These are phyloP conservation scores for Curvularia spicifera DNA, from an alignment of 2,329 filamentous ascomycete genomes.

Conservation along the genomic window DNA sequence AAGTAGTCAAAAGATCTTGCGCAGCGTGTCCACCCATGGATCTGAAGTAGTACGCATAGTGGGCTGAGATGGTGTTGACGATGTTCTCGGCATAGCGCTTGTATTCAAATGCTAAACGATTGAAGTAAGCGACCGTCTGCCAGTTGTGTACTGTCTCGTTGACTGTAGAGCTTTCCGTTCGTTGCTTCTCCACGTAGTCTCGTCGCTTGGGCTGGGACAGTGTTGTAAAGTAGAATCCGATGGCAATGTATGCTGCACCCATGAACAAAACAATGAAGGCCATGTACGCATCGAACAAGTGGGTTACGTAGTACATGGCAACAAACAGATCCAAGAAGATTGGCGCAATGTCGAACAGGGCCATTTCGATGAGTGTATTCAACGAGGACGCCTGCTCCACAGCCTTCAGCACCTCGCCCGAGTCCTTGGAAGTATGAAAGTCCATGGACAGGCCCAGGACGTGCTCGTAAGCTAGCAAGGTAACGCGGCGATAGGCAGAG, in stretches of 20 bases:
- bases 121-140: slow-evolving; percentile 67
- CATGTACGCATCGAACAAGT: slow-evolving; percentile 65
- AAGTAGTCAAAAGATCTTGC: slow-evolving; percentile 56
- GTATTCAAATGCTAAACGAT: slow-evolving; percentile 61
- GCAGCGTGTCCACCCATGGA: slow-evolving; percentile 46
- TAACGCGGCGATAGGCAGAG: slow-evolving; percentile 64
- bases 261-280: slow-evolving; percentile 49
- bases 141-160: slow-evolving; percentile 66
- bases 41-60: slow-evolving; percentile 44
- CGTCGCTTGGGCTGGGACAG: slow-evolving; percentile 52
- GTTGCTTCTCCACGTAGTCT: slow-evolving; percentile 52
- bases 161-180: slow-evolving; percentile 61
- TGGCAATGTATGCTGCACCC: slow-evolving; percentile 59
- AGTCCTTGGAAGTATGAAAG: slow-evolving; percentile 71
- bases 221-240: slow-evolving; percentile 53
- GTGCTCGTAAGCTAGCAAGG: slow-evolving; percentile 68
- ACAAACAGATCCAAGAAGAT: slow-evolving; percentile 67
- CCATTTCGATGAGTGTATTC: slow-evolving; percentile 64
- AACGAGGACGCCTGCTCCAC: slow-evolving; percentile 69
- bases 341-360: slow-evolving; percentile 66
- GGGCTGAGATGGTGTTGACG: slow-evolving; percentile 45
- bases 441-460: slow-evolving; percentile 73
- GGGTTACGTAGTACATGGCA: slow-evolving; percentile 66
- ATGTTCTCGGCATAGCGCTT: slow-evolving; percentile 55
- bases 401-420: slow-evolving; percentile 68